Evolutionary conservation across 768 basidiomycete species (phyloP).

Genomic region (Arthromyces matolae): DNA sequence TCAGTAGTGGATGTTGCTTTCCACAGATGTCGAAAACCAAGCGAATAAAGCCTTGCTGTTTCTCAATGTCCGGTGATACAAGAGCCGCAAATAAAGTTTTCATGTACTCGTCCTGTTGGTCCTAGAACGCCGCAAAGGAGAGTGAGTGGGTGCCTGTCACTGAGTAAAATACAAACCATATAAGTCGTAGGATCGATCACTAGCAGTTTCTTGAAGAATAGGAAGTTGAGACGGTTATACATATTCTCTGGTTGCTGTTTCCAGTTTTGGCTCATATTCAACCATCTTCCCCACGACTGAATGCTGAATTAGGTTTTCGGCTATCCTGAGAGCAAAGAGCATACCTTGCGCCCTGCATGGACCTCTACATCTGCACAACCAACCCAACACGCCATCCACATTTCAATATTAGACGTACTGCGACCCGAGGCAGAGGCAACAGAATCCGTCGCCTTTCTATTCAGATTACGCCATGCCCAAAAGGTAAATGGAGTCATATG

Average conservation of each 20-base stretch:
- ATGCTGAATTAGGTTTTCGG: too few relatives aligned
- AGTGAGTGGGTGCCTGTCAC: neutral
- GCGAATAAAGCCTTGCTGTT: constrained; percentile 58
- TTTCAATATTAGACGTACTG: constrained; percentile 38
- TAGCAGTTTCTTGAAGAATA: constrained; percentile 56
- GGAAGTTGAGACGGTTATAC: constrained; percentile 55
- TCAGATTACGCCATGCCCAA: constrained; percentile 38
- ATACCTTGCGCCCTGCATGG: constrained; percentile 20
- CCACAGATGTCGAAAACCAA: constrained; percentile 49
- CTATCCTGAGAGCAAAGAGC: too few relatives aligned
- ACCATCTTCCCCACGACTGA: constrained; percentile 63
- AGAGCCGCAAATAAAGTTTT: constrained; percentile 51
- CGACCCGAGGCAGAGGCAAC: constrained; percentile 16
- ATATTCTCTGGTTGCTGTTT: constrained; percentile 40
- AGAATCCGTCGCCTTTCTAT: constrained; percentile 40
- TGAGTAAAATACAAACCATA: constrained; percentile 35
- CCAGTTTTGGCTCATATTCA: constrained; percentile 43
- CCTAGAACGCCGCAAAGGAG: constrained; percentile 32
- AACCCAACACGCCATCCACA: constrained; percentile 71
- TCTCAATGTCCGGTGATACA: constrained; percentile 41
- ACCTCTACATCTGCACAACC: constrained; percentile 63
- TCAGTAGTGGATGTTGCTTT: constrained; percentile 19
- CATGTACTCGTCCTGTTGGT: constrained; percentile 46
- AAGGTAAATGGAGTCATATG: constrained; percentile 15
- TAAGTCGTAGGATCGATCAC: constrained; percentile 61